Conservation (phyloP, 148 eudicot species). For the Oxyria digyna region DNA sequence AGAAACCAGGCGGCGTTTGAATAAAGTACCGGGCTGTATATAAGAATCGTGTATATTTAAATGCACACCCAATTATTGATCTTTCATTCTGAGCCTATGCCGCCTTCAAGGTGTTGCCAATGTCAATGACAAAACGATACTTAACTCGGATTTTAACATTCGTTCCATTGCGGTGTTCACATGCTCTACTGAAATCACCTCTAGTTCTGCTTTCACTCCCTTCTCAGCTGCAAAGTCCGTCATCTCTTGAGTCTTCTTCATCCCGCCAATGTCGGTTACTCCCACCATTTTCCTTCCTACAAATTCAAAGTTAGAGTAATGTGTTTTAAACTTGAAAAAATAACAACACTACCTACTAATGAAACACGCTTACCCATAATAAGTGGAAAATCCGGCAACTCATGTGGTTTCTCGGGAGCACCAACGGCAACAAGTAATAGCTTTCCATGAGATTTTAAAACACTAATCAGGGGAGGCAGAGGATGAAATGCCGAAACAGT, state of each 20-base stretch:
- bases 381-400: slow-evolving; percentile 8
- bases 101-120: slow-evolving; percentile 25
- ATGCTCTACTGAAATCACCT: slow-evolving; percentile 24
- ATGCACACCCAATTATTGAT: too few relatives aligned
- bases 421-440: slow-evolving; percentile 71
- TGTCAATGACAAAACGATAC: slow-evolving; percentile 33
- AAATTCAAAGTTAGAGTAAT: too few relatives aligned
- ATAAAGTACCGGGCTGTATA: too few relatives aligned
- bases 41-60: too few relatives aligned
- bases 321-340: too few relatives aligned
- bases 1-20: too few relatives aligned
- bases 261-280: slow-evolving; percentile 29
- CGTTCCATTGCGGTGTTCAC: slow-evolving; percentile 34
- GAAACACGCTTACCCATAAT: too few relatives aligned
- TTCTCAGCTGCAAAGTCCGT: slow-evolving; percentile 29
- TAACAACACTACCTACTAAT: too few relatives aligned
- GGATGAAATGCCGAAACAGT: slow-evolving; percentile 83
- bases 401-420: slow-evolving; percentile 83
- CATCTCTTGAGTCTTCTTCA: slow-evolving; percentile 36
- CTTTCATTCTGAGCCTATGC: too few relatives aligned
- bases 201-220: slow-evolving; percentile 19
- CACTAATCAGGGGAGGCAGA: slow-evolving; percentile 51
- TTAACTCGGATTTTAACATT: slow-evolving; percentile 24
- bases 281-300: slow-evolving; percentile 19
- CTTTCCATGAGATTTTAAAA: slow-evolving; percentile 67